These are phyloP conservation scores for Biancaea sappan DNA, from an alignment of 306 rosid genomes.

Conservation along the genomic window DNA sequence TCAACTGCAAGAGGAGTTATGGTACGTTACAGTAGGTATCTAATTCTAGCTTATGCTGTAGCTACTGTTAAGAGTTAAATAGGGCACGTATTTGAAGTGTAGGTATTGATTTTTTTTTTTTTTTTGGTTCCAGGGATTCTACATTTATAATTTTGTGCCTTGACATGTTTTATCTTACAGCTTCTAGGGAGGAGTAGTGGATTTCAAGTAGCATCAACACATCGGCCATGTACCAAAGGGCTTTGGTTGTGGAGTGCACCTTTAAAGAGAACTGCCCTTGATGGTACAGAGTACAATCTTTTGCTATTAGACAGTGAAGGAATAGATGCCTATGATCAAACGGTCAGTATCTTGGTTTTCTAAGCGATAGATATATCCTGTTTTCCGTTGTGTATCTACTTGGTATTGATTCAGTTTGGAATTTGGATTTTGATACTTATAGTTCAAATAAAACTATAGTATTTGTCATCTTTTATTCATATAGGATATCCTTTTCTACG, in stretches of 20 bases:
- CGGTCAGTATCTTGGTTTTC: slow-evolving; percentile 56
- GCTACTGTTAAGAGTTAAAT: not conserved
- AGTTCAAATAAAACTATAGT: not conserved
- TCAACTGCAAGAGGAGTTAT: slow-evolving; percentile 2
- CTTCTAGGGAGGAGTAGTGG: slow-evolving; percentile 93
- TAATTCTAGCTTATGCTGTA: not conserved
- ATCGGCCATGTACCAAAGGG: slow-evolving; percentile 95
- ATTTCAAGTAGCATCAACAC: slow-evolving; percentile 91
- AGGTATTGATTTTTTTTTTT: not conserved
- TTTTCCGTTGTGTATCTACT: slow-evolving; percentile 13
- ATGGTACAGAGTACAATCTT: slow-evolving; percentile 89
- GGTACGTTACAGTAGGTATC: not conserved
- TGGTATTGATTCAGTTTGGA: slow-evolving; percentile 3
- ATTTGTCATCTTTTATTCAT: not conserved
- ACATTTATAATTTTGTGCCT: not conserved
- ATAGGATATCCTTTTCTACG: slow-evolving; percentile 4
- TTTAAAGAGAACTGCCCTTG: slow-evolving; percentile 86
- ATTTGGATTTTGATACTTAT: slow-evolving; percentile 1
- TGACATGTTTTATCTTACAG: slow-evolving; percentile 46
- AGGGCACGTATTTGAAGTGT: not conserved
- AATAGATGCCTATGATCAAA: slow-evolving; percentile 95
- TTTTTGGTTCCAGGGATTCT: not conserved
- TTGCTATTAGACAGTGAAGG: slow-evolving; percentile 91
- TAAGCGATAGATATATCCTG: too few relatives aligned
- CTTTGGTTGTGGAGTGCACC: slow-evolving; percentile 97